Evolutionary conservation across 352 stramenopile genomes (phyloP).

Genomic region (Blastocystis sp.): DNA sequence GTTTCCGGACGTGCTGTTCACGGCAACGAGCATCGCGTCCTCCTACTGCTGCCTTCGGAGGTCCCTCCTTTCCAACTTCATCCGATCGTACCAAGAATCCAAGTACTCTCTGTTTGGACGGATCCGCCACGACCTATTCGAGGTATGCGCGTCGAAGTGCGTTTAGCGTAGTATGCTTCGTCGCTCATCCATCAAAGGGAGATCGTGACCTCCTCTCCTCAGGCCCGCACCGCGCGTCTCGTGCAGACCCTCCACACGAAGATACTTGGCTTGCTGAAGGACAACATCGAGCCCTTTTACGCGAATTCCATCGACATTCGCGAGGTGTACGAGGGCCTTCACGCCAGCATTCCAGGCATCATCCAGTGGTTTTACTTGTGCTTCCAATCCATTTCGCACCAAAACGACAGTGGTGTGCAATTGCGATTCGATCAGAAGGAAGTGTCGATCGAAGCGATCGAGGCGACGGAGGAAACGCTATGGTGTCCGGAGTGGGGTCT

Average conservation of each 20-base stretch:
- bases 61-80: slow-evolving; percentile 42
- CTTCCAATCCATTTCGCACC: background rate
- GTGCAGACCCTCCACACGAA: slow-evolving; percentile 27
- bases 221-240: background rate
- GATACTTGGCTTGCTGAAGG: slow-evolving; percentile 16
- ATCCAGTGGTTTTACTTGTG: slow-evolving; percentile 10
- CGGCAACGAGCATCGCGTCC: slow-evolving; percentile 12
- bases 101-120: slow-evolving; percentile 16
- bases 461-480: slow-evolving; percentile 18
- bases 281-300: slow-evolving; percentile 11
- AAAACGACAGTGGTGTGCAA: background rate
- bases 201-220: background rate
- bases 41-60: slow-evolving; percentile 46
- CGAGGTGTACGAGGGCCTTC: slow-evolving; percentile 42
- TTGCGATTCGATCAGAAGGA: background rate
- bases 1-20: slow-evolving; percentile 14
- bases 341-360: slow-evolving; percentile 50
- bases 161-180: background rate
- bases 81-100: slow-evolving; percentile 9
- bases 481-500: slow-evolving; percentile 62
- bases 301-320: background rate
- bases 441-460: background rate
- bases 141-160: background rate
- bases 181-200: background rate
- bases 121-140: slow-evolving; percentile 39